phyloP scores from a whole-genome alignment of 305 asterid genomes.

The Fraxinus xanthoxyloides region DNA sequence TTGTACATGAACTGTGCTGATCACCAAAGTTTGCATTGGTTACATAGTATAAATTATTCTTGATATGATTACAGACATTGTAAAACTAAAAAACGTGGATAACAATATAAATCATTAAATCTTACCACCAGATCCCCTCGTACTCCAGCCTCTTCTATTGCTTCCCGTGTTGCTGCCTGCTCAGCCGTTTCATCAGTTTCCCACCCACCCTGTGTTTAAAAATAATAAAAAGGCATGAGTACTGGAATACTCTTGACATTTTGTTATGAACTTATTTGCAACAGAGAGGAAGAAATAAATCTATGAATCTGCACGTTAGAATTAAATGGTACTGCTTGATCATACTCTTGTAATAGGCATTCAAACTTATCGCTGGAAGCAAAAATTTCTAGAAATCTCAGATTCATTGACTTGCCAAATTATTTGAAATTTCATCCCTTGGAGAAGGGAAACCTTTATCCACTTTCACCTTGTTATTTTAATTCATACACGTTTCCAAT shows the following conservation, averaged over 20 bases:
- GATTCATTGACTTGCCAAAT: background rate
- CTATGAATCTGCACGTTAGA: background rate
- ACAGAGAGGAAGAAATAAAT: background rate
- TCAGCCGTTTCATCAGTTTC: slow-evolving; percentile 94
- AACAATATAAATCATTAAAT: background rate
- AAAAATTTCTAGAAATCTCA: background rate
- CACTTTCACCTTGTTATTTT: background rate
- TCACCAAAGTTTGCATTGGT: background rate
- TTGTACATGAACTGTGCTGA: background rate
- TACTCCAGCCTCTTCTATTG: slow-evolving; percentile 95
- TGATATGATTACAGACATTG: background rate
- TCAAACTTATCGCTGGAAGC: background rate
- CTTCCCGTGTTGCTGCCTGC: slow-evolving; percentile 89
- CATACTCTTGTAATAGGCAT: background rate
- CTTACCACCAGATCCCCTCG: slow-evolving; percentile 83
- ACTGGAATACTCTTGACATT: background rate
- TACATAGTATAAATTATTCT: background rate
- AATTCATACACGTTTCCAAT: background rate
- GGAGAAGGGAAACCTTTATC: background rate
- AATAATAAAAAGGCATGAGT: slow-evolving; percentile 12
- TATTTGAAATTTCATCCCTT: background rate
- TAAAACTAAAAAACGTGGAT: background rate
- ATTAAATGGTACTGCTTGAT: background rate
- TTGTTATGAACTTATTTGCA: background rate
- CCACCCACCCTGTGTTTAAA: slow-evolving; percentile 80